Evolutionary conservation across 2,329 filamentous ascomycete species (phyloP), one percentile per base, ranked within the genome.

Genomic region (Stemphylium beticola): DNA sequence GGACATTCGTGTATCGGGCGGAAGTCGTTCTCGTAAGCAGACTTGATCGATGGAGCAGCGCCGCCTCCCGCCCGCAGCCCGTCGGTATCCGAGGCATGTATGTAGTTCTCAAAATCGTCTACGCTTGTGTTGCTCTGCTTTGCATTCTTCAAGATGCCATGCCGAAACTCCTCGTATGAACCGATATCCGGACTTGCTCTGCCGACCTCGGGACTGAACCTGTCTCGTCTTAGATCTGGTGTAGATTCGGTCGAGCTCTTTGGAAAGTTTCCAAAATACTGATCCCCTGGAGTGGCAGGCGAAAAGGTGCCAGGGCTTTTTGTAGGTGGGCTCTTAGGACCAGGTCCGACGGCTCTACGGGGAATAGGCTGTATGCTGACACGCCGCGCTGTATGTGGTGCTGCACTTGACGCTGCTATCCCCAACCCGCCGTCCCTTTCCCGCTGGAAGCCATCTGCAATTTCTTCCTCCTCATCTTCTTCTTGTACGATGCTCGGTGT

Each of bases 11-110:
- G 65, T 2, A 55, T 63, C 9, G 75, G 75, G 17, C 61, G 64
- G 52, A 78, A 77, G 17, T 71, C 67, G 43, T 54, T 71, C 38
- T 74, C 69, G 53, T 74, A 75, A 4, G 70, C 72, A 1, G 74
- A 75, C 37, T 67, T 67, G 38, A 73, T 65, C 2, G 73, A 75
- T 7, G 66, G 67, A 9, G 69, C 62, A 1, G 39, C 46, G 12
- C 46, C 46, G 2, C 51, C 51, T 1, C 61, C 64, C 7, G 12
- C 33, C 15, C 57, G 62, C 32, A 72, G 20, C 24, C 62, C 58
- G 7, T 67, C 54, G 8, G 65, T 67, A 40, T 69, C 68, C 7
- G 58, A 49, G 9, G 57, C 39, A 29, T 72, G 65, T 20, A 72
- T 37, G 45, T 68, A 74, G 31, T 65, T 62, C 49, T 73, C 64